A percentile compares a stretch with the other conserved stretches of the same genome.
Conservation (phyloP, 192 early-diverging fungal species). For the Backusella luteola region DNA sequence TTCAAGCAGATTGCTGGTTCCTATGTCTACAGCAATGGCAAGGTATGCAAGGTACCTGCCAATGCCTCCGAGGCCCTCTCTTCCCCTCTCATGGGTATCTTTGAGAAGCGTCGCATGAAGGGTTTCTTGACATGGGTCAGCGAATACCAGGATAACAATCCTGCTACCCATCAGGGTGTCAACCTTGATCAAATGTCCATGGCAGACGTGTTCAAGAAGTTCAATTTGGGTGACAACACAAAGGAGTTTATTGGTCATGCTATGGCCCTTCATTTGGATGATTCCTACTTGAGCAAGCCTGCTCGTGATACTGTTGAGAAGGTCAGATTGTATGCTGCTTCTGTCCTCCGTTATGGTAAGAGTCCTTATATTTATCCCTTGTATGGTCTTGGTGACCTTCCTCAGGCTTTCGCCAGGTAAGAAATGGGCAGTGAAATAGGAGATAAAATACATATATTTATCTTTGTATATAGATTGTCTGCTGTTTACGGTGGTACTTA, state of each 20-base stretch:
- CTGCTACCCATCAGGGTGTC: constrained; percentile 75
- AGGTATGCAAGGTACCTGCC: constrained; percentile 92
- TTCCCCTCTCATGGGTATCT: constrained; percentile 86
- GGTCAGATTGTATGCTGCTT: constrained; percentile 90
- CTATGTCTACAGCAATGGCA: constrained; percentile 88
- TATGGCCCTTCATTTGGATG: constrained; percentile 94
- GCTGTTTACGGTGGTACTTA: constrained; percentile 99
- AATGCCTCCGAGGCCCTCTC: constrained; percentile 83
- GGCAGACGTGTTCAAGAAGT: constrained; percentile 85
- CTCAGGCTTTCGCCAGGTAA: constrained; percentile 94
- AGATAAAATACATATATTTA: neutral
- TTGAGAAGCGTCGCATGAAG: constrained; percentile 92
- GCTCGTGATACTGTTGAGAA: constrained; percentile 87
- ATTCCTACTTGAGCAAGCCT: constrained; percentile 65
- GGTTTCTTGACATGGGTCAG: constrained; percentile 96
- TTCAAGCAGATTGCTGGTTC: constrained; percentile 97
- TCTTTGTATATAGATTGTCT: constrained; percentile 65
- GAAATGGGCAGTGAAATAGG: neutral
- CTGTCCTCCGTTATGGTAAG: constrained; percentile 91
- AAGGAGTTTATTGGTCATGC: constrained; percentile 97
- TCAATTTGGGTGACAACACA: constrained; percentile 87
- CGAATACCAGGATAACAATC: constrained; percentile 80
- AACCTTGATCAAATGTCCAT: constrained; percentile 81
- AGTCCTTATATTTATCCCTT: constrained; percentile 98
- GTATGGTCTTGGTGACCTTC: constrained; percentile 97